Base-by-base conservation (phyloP, 2,329 filamentous ascomycete species). In the Fusarium penzigii region DNA sequence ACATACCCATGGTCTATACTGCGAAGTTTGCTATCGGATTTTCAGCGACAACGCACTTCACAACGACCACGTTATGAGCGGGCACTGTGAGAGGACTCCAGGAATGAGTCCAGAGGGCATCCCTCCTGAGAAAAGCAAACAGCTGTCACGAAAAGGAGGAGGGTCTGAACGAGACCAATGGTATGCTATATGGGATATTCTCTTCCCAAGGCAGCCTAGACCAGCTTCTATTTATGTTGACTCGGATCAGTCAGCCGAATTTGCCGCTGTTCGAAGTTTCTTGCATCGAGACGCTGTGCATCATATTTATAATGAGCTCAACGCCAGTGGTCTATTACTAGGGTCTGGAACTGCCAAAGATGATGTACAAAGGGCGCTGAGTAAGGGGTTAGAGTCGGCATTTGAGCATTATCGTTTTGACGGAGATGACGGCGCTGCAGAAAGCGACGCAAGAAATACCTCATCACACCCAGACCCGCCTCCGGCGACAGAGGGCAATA, bases 161-260 rank as follows among this genome's bases (percentile, higher is more conserved):
- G 42, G 38, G 2, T 17, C 48, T 2, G 7, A 14, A 6, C 42
- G 46, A 16, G 25, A 45, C 13, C 48, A 50, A 29, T 50, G 48
- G 48, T 42, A 36, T 46, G 25, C n/a, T 29, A 42, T 50, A 1
- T 50, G 43, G 48, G n/a, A 36, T 4, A 47, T 47, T 13, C 38
- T 47, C 2, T 47, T 47, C 25, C 45, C 38, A 7, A 3, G 6
- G 2, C n/a, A 40, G 14, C 3, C 2, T 4, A 12, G 38, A 5
- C 45, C 39, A 1, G 17, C 16, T 0, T 38, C 29, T 2, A 41
- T 41, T 17, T 41, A 47, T 16, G 5, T 41, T n/a, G 39, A 42
- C 7, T 3, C 39, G 11, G 38, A 39, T 9, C 20, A 25, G 20
- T 25, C 20, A 25, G 20, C 20, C 7, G 20, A 25, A 5, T 25